These are phyloP conservation scores for Saprolegnia diclina DNA, from an alignment of 352 stramenopile species.

Conservation along the genomic window DNA sequence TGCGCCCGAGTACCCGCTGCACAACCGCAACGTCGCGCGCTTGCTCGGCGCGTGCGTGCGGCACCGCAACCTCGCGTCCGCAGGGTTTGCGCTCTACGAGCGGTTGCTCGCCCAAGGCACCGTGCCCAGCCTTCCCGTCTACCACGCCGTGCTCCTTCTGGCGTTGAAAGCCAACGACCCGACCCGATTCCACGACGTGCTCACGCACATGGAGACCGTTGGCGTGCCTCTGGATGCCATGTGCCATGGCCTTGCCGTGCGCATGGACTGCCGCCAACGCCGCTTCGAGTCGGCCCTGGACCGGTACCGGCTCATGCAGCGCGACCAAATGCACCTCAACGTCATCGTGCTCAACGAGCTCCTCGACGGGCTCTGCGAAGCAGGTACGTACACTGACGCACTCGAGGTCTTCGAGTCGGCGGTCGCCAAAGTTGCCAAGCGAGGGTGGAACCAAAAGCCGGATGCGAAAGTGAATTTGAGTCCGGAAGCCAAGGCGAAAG, in stretches of 20 bases:
- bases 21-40: constrained; percentile 15
- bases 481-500: constrained; percentile 25
- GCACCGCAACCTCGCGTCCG: background rate
- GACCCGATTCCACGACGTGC: constrained; percentile 41
- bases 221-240: constrained; percentile 61
- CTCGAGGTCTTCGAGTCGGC: constrained; percentile 39
- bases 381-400: constrained; percentile 49
- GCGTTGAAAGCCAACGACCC: constrained; percentile 43
- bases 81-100: constrained; percentile 56
- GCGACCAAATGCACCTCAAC: constrained; percentile 41
- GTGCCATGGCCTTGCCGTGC: constrained; percentile 69
- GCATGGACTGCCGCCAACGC: constrained; percentile 50
- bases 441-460: constrained; percentile 4
- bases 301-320: constrained; percentile 55
- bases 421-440: background rate
- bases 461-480: background rate
- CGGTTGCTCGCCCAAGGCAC: constrained; percentile 45
- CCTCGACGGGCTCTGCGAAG: constrained; percentile 62
- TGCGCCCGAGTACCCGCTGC: background rate
- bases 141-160: constrained; percentile 52
- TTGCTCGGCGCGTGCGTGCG: constrained; percentile 23
- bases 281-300: constrained; percentile 44
- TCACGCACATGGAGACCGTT: constrained; percentile 48
- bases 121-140: constrained; percentile 63
- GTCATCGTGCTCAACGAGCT: constrained; percentile 69